Conservation (phyloP, 129 eudicot genomes). For the Artemisia tridentata region DNA sequence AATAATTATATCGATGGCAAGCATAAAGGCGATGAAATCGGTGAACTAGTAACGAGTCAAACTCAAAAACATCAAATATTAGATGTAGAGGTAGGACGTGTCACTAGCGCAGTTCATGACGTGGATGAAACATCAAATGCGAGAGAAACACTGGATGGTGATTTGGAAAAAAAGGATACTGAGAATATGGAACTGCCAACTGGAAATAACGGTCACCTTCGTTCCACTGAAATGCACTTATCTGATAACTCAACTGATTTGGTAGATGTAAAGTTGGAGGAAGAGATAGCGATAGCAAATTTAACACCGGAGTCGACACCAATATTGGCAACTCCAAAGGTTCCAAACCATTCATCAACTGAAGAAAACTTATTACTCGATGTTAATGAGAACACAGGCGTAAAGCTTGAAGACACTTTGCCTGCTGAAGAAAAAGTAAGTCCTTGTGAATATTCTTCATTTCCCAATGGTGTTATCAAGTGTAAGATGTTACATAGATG, state of each 20-base stretch:
- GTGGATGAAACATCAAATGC: conserved; percentile 4
- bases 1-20: background rate
- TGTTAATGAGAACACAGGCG: conserved; percentile 13
- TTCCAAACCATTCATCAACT: conserved; percentile 14
- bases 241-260: too few relatives aligned
- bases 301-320: background rate
- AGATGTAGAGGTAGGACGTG: conserved; percentile 42
- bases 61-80: conserved; percentile 17
- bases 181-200: background rate
- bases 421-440: conserved; percentile 36
- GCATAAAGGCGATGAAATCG: background rate
- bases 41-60: conserved; percentile 31
- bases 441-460: conserved; percentile 17
- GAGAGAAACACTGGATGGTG: conserved; percentile 12
- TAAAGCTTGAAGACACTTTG: conserved; percentile 18
- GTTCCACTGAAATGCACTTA: too few relatives aligned
- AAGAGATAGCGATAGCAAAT: conserved; percentile 20
- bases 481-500: conserved; percentile 1
- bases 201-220: background rate
- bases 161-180: conserved; percentile 7
- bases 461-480: background rate
- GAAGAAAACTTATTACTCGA: conserved; percentile 15
- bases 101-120: conserved; percentile 32
- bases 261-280: conserved; percentile 23
- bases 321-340: conserved; percentile 27